Conservation (phyloP, 495 filamentous ascomycete genomes). For the Neurospora sp. region DNA sequence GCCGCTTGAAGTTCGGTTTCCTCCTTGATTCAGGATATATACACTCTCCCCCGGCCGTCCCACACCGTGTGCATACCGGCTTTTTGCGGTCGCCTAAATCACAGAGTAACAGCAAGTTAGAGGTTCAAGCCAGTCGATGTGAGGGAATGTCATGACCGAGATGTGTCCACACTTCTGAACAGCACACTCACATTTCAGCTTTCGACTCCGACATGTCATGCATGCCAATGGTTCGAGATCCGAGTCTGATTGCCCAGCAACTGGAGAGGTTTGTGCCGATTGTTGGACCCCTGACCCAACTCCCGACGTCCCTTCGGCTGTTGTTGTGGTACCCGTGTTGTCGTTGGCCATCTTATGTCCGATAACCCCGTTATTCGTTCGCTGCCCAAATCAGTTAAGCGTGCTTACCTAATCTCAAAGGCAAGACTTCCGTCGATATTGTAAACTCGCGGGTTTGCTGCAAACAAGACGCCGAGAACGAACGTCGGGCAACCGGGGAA, state of each 20-base stretch:
- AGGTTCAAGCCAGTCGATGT: background rate
- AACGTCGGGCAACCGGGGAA: background rate
- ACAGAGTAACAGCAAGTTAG: slow-evolving; percentile 4
- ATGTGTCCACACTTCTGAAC: background rate
- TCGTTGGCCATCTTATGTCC: background rate
- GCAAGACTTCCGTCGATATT: background rate
- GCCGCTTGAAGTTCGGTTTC: slow-evolving; percentile 80
- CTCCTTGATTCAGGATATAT: slow-evolving; percentile 73
- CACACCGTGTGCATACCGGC: slow-evolving; percentile 67
- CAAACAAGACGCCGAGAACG: background rate
- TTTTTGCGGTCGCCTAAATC: slow-evolving; percentile 41
- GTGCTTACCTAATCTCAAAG: background rate
- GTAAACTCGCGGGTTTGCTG: background rate
- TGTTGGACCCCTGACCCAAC: background rate
- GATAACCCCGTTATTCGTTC: background rate
- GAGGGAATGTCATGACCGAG: background rate
- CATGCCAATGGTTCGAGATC: slow-evolving; percentile 38
- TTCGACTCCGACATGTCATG: slow-evolving; percentile 48
- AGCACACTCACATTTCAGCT: slow-evolving; percentile 44
- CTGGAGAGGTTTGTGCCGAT: background rate
- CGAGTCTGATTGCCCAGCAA: background rate
- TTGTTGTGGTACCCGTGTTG: background rate
- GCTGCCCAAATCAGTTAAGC: background rate
- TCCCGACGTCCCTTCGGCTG: background rate
- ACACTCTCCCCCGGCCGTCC: slow-evolving; percentile 59